Evolutionary conservation across 257 asterid genomes (phyloP).

Genomic region (Paulownia fortunei): DNA sequence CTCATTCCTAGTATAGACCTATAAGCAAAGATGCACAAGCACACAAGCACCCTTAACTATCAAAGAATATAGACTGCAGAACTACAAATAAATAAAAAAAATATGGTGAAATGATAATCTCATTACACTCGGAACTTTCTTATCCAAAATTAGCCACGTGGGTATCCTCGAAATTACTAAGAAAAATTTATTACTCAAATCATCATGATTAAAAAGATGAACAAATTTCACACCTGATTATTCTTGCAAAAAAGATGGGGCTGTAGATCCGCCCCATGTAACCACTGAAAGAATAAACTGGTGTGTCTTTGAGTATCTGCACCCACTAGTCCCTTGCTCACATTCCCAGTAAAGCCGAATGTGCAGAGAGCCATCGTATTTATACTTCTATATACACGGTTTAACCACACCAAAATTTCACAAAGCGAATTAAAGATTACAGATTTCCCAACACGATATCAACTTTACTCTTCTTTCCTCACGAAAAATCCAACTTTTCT

Average conservation of each 20-base stretch:
- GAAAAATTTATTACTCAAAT: not conserved
- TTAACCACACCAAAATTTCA: not conserved
- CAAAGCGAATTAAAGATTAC: not conserved
- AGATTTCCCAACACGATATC: conserved; percentile 23
- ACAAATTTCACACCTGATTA: conserved; percentile 52
- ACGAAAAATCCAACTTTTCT: conserved; percentile 19
- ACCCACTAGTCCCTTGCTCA: conserved; percentile 45
- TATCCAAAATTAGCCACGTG: conserved; percentile 8
- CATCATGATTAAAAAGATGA: not conserved
- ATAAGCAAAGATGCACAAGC: not conserved
- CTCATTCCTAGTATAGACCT: conserved; percentile 4
- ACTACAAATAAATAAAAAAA: not conserved
- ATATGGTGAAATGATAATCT: not conserved
- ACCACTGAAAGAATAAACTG: conserved; percentile 48
- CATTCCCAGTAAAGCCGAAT: conserved; percentile 62
- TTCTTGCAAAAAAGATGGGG: conserved; percentile 42
- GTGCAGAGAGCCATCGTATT: conserved; percentile 67
- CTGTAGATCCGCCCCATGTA: conserved; percentile 61
- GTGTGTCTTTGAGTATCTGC: conserved; percentile 47
- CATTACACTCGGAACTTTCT: not conserved
- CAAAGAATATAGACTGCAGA: not conserved
- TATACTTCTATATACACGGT: not conserved
- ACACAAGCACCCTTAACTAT: not conserved
- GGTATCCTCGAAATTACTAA: not conserved
- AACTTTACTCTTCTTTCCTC: not conserved